A percentile compares a stretch with the other conserved stretches of the same genome.
phyloP scores from a whole-genome alignment of 1,139 yeast species.

The Candida anutae region DNA sequence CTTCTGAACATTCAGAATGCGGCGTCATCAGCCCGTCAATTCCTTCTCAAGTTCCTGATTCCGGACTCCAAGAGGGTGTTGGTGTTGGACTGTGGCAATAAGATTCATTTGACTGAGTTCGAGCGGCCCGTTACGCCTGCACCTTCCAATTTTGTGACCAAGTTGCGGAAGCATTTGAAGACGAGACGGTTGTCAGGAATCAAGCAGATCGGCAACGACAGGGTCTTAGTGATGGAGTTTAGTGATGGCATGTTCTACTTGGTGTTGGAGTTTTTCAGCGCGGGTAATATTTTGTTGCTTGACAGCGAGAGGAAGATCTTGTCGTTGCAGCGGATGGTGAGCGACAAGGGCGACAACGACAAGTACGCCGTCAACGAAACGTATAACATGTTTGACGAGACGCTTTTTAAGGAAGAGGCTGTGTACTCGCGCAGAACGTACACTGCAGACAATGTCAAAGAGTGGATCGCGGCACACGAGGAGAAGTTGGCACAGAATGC shows the following conservation, averaged over 20 bases:
- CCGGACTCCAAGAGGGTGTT: conserved; percentile 76
- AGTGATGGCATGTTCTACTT: conserved; percentile 72
- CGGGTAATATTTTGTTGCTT: conserved; percentile 79
- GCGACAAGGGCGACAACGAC: conserved; percentile 56
- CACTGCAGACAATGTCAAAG: conserved; percentile 26
- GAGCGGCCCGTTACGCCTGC: conserved; percentile 73
- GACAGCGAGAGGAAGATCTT: conserved; percentile 63
- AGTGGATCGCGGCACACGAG: conserved; percentile 44
- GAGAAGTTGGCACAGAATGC: conserved; percentile 12
- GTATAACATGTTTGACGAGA: conserved; percentile 52
- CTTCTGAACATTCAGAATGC: conserved; percentile 82
- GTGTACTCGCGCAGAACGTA: conserved; percentile 13
- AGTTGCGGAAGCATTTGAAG: conserved; percentile 78
- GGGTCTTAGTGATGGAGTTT: conserved; percentile 74
- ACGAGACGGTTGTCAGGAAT: conserved; percentile 69
- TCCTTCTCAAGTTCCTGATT: conserved; percentile 68
- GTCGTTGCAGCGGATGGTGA: conserved; percentile 70
- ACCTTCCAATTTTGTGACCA: conserved; percentile 81
- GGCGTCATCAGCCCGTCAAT: conserved; percentile 64
- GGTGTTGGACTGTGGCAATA: conserved; percentile 81
- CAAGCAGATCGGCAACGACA: conserved; percentile 68
- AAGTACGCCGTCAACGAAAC: conserved; percentile 65
- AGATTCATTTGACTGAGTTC: conserved; percentile 70
- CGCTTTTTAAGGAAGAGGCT: conserved; percentile 30
- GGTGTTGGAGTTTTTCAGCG: conserved; percentile 88